Evolutionary conservation across 164 flowering plant species (phyloP), one percentile per base, ranked within the genome.

Genomic region (Liquidambar formosana): DNA sequence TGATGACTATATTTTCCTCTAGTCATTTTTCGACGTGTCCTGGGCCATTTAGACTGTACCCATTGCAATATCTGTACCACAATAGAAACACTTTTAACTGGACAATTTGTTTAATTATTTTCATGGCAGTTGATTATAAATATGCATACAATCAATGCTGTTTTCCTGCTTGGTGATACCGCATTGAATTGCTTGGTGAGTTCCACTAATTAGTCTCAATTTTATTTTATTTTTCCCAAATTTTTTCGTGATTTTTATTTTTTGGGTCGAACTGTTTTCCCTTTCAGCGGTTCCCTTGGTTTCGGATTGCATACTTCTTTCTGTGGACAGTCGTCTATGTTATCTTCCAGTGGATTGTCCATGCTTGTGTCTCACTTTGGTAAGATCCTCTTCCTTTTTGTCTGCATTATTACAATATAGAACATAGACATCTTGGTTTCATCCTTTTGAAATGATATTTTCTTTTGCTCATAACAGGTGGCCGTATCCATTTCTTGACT

Each of bases 101-200:
- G 62, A 3, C 18, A 41, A 38, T 23, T 22, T 4, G 6, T 33
- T 51, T 62, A 14, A 21, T 52, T 57, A 26, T 48, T 54, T 73
- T 14, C 57, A 64, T 71, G 56, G 70, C 96, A 95, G 99, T 72
- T 89, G 82, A 72, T 82, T 52, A 68, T 93, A 33, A 81, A 75
- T 53, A 89, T 90, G 97, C 99, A 95, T 70, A 73, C 98, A 3
- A 61, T 91, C 66, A 95, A 95, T 79, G 96, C 84, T 59, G 75
- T 91, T 61, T 89, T 95, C 76, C 85, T 95, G 63, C 74, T 95
- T 14, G 94, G 87, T 0, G 99, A 93, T 28, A 76, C 96, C 43
- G 80, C 85, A 12, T 74, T 95, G 75, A 95, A 93, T 68, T 77
- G 79, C 80, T 64, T 93, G 94, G 99, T 93, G 77, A 79, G 88